Base-by-base conservation (phyloP, 768 basidiomycete species). In the Phylloporus rhodoxanthus region DNA sequence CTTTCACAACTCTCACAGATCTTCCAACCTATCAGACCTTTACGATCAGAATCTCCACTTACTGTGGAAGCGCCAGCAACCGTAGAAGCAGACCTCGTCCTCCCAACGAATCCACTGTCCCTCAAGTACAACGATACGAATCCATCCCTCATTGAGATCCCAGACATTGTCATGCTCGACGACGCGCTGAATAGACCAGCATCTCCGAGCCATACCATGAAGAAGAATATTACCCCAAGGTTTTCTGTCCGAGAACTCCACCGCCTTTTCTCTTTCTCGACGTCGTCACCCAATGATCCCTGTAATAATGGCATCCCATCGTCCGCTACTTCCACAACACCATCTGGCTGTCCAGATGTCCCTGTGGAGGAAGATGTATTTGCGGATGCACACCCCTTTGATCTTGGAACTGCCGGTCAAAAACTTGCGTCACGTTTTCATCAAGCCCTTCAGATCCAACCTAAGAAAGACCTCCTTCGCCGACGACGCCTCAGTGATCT, bases 181-280 rank as follows among this genome's bases (percentile, higher is more conserved):
- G 57, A 54, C 21, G 13, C 37, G 10, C 26, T 21, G 32, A 43
- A 47, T 37, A 65, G 63, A 48, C 63, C 70, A 29, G 50, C 62
- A 20, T 72, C 70, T 23, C 71, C 71, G 7, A 65, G 63, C 36
- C 67, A 66, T n/a, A 67, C 70, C 8, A 58, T 59, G 42, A 66
- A 58, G 51, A 56, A 59, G 51, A 55, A 26, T 8, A 0, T 50
- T 23, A 62, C 51, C 47, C 57, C 61, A 23, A 67, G 59, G 46
- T 67, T 73, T 39, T 72, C 72, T 51, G 61, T 71, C 30, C 60
- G 65, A 50, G 70, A 67, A 36, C 67, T 73, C 25, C 64, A 68
- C 23, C 62, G 68, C 37, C 56, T 72, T 38, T 63, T 67, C 56
- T 56, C 57, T 1, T 63, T 67, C 29, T 56, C 64, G 29, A 30